These are phyloP conservation scores for Isatis tinctoria DNA, from an alignment of 345 rosid species.

Conservation along the genomic window DNA sequence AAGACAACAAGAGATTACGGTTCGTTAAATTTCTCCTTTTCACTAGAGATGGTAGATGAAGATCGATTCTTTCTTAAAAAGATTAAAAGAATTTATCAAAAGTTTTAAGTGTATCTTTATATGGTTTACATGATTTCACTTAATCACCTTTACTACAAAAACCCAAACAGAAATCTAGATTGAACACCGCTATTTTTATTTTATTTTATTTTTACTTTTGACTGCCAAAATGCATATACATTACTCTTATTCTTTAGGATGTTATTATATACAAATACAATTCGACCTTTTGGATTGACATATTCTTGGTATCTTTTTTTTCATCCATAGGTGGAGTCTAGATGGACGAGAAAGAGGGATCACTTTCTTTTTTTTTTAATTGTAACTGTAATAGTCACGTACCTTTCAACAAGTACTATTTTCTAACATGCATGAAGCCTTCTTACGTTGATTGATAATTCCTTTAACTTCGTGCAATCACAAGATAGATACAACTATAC, in stretches of 20 bases:
- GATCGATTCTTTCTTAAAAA: neutral
- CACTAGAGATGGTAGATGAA: neutral
- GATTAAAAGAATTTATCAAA: neutral
- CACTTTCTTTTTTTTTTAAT: slow-evolving; percentile 1
- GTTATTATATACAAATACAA: neutral
- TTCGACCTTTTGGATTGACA: neutral
- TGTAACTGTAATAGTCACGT: slow-evolving; percentile 15
- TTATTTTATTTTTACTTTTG: neutral
- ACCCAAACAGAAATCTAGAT: neutral
- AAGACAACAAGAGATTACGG: slow-evolving; percentile 66
- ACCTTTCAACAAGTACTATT: slow-evolving; percentile 11
- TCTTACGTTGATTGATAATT: slow-evolving; percentile 14
- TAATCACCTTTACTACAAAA: neutral
- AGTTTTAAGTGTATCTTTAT: neutral
- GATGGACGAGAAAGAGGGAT: slow-evolving; percentile 10
- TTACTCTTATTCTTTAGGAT: neutral
- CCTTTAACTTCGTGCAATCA: neutral
- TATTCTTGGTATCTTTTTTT: neutral
- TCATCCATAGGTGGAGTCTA: slow-evolving; percentile 23
- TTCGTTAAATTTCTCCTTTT: slow-evolving; percentile 18
- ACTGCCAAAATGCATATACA: too few relatives aligned
- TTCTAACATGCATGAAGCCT: slow-evolving; percentile 30
- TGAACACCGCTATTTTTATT: neutral
- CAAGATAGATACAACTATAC: neutral
- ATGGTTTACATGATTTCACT: neutral